Conservation (phyloP, 139 green algal species). For the Gonium pectorale region DNA sequence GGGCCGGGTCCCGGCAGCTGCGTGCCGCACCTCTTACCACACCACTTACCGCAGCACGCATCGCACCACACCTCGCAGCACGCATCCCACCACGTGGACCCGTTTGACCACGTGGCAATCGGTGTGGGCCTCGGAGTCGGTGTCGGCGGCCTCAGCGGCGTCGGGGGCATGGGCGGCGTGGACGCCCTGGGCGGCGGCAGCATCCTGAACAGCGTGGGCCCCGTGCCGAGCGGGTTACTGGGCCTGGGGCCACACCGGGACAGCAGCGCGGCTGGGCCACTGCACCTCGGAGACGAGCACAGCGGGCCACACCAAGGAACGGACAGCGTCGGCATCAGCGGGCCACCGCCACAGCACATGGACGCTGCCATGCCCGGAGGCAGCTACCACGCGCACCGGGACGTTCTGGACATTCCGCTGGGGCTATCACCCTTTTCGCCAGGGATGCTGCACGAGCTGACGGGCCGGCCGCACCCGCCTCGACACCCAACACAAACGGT, state of each 20-base stretch:
- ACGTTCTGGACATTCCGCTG: constrained; percentile 3
- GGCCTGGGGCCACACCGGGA: too few species aligned
- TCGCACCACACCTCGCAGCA: too few species aligned
- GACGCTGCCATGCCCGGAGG: background rate
- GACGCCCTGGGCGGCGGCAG: background rate
- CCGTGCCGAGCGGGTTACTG: too few species aligned
- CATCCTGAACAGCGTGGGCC: background rate
- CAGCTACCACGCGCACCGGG: background rate
- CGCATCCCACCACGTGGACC: too few species aligned
- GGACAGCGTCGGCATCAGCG: too few species aligned
- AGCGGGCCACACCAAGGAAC: too few species aligned
- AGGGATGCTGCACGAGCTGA: background rate
- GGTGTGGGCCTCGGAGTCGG: constrained; percentile 2
- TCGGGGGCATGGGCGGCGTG: background rate
- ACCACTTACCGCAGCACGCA: too few species aligned
- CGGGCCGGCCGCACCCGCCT: background rate
- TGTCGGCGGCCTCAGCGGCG: background rate
- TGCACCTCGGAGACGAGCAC: too few species aligned
- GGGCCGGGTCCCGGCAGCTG: background rate
- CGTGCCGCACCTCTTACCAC: too few species aligned
- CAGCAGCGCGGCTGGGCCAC: too few species aligned
- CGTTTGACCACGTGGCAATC: constrained; percentile 24
- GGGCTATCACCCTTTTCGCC: constrained; percentile 14
- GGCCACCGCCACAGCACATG: too few species aligned
- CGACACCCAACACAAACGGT: too few species aligned